phyloP scores from a whole-genome alignment of 805 yeast species.

The Metschnikowia orientalis region DNA sequence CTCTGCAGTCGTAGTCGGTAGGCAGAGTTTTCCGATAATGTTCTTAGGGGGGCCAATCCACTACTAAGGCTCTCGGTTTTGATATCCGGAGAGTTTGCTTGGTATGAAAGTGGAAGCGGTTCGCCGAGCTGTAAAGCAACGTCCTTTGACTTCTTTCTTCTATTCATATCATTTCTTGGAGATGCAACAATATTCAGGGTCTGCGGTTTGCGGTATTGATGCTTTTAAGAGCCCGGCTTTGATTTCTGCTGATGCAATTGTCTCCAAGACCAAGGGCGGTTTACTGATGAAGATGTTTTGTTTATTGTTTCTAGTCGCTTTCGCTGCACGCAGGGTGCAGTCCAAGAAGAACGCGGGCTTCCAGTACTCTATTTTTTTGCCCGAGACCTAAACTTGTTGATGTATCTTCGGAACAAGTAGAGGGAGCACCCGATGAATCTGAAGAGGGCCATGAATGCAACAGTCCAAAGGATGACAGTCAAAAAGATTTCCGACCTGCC shows the following conservation, averaged over 20 bases:
- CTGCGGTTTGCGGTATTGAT: background rate
- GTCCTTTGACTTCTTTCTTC: constrained; percentile 14
- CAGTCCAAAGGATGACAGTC: constrained; percentile 57
- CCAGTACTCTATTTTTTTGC: constrained; percentile 1
- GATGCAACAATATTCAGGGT: too few relatives aligned
- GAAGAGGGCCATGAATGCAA: constrained; percentile 56
- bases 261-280: too few relatives aligned
- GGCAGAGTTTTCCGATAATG: background rate
- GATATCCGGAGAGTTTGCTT: constrained; percentile 10
- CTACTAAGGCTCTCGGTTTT: constrained; percentile 6
- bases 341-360: background rate
- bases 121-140: constrained; percentile 27
- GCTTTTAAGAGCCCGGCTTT: background rate
- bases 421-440: constrained; percentile 50
- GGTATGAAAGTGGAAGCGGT: constrained; percentile 35
- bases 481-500: constrained; percentile 40
- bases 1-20: constrained; percentile 1
- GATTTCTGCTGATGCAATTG: too few relatives aligned
- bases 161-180: constrained; percentile 15
- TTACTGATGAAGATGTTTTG: background rate
- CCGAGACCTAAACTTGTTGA: constrained; percentile 22
- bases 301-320: constrained; percentile 1
- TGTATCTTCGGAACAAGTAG: constrained; percentile 41
- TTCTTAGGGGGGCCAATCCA: background rate
- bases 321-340: background rate